Evolutionary conservation across 1,284 basidiomycete genomes (phyloP), one percentile per base, ranked within the genome.

Genomic region (Tilletia walkeri): DNA sequence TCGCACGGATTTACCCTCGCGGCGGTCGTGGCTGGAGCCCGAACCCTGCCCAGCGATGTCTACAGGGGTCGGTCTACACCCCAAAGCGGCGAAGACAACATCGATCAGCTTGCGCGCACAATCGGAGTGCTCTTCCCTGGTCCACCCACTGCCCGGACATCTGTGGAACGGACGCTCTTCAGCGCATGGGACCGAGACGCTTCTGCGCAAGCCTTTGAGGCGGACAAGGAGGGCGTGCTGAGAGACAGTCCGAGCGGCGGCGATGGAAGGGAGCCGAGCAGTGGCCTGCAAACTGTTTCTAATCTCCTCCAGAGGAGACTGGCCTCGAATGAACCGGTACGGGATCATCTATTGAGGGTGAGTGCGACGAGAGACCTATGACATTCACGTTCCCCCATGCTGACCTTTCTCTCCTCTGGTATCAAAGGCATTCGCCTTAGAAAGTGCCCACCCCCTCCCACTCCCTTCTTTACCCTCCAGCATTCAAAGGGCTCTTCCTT

Each of bases 391-490:
- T 30, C 2, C 24, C 56, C 36, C 36, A 16, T 14, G 18, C 14
- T 61, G 56, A 24, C 6, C 7, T 24, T 9, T 61, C 2, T 24
- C 56, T 61, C 1, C 56, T 7, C 36, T 7, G 20, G 14, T 34
- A 45, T 45, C 41, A 14, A 45, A 45, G 56, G 20, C 56, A 6
- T 61, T 61, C 30, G 56, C 56, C 24, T 30, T 61, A 6, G 56
- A 61, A 61, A 61, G 56, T 18, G 56, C 56, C 5, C 56, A 61
- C 36, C 24, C 56, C 9, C 56, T 61, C 56, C n/a, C 63, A n/a
- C 41, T 47, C 16, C 63, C 63, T 12, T 41, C 63, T n/a, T 20
- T 65, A 12, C 63, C 20, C 16, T 45, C 41, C 6, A 45, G 41
- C 14, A 14, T 45, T 14, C 41, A 45, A 14, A 45, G 9, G 41